These are phyloP conservation scores for Fraxinus dipetala DNA, from an alignment of 305 asterid species.

Conservation along the genomic window DNA sequence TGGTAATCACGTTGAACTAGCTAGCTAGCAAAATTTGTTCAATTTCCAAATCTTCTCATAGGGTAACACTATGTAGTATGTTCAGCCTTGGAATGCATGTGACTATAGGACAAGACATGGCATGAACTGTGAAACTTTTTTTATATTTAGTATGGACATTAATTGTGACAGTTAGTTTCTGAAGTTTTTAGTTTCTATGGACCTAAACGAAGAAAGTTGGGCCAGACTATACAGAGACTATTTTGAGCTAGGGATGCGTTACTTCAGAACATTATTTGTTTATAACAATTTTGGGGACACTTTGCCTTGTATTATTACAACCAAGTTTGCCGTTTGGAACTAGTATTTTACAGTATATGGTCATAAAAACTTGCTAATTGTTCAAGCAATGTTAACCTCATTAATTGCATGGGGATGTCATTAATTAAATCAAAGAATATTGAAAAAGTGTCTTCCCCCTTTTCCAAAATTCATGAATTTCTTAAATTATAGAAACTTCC, in stretches of 20 bases:
- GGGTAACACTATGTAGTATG: neutral
- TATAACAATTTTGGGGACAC: neutral
- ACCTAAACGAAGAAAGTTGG: neutral
- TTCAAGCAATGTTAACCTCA: neutral
- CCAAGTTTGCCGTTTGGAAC: neutral
- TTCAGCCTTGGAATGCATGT: neutral
- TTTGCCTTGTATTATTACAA: neutral
- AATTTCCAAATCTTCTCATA: neutral
- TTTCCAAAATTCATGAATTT: neutral
- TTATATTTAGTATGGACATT: neutral
- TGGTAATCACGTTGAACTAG: neutral
- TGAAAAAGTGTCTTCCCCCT: neutral
- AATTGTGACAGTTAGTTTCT: neutral
- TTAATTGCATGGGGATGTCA: neutral
- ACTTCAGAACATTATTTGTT: neutral
- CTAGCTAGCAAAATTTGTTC: neutral
- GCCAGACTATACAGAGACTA: neutral
- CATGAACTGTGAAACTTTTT: neutral
- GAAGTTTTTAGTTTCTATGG: neutral
- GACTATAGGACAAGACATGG: neutral
- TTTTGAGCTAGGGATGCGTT: neutral
- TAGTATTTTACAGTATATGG: neutral
- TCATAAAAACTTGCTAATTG: neutral
- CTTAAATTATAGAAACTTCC: neutral
- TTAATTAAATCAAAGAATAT: neutral